phyloP scores from a whole-genome alignment of 306 rosid species.

The Cicer chorassanicum region DNA sequence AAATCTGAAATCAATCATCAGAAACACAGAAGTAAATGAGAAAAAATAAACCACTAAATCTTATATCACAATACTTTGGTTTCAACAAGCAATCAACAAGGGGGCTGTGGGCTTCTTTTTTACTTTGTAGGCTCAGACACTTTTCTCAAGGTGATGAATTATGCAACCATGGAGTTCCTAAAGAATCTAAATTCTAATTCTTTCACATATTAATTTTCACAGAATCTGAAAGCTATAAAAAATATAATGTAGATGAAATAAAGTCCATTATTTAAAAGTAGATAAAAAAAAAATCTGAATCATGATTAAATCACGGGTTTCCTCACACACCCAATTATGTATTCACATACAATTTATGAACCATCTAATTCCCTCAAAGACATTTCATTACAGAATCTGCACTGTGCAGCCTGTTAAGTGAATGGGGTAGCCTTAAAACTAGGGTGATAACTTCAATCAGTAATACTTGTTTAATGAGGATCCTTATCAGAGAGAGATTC shows the following conservation, averaged over 20 bases:
- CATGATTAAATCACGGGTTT: neutral
- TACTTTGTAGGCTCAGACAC: neutral
- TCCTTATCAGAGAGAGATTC: neutral
- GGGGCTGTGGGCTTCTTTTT: neutral
- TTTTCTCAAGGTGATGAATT: neutral
- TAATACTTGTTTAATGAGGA: neutral
- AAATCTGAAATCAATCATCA: constrained; percentile 58
- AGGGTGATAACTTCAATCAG: neutral
- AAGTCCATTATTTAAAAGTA: neutral
- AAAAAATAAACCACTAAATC: neutral
- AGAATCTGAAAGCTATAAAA: constrained; percentile 11
- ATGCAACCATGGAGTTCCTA: constrained; percentile 15
- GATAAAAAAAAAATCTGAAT: neutral
- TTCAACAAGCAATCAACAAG: neutral
- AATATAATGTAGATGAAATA: neutral
- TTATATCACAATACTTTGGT: constrained; percentile 1
- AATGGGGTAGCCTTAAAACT: neutral
- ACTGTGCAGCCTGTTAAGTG: constrained; percentile 11
- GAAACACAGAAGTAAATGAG: constrained; percentile 33
- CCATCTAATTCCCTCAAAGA: neutral
- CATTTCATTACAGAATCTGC: neutral
- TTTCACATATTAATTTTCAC: neutral
- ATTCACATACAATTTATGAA: neutral
- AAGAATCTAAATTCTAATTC: constrained; percentile 26
- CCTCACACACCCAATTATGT: neutral